These are phyloP conservation scores for Rhodocollybia butyracea DNA, from an alignment of 768 basidiomycete species.

Conservation along the genomic window DNA sequence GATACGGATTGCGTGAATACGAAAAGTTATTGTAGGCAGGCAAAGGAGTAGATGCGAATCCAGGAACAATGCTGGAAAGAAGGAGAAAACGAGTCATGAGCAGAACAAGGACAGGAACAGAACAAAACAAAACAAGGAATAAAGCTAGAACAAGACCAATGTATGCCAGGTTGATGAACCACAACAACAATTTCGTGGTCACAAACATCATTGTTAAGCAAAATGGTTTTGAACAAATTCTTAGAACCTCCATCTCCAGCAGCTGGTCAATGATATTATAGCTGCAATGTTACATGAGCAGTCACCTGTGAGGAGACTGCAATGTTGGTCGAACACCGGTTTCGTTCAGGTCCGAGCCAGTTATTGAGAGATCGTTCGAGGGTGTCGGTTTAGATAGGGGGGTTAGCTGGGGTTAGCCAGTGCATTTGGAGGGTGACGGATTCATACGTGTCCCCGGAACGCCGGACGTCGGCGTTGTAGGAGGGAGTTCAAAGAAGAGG, in stretches of 20 bases:
- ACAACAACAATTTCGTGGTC: constrained; percentile 63
- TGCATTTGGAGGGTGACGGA: constrained; percentile 65
- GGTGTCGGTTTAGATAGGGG: constrained; percentile 65
- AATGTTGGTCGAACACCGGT: no score
- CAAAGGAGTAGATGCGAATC: constrained; percentile 30
- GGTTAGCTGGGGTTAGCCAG: constrained; percentile 78
- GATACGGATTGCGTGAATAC: constrained; percentile 43
- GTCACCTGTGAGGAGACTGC: no score
- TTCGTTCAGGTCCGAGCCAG: constrained; percentile 77
- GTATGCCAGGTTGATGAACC: constrained; percentile 70
- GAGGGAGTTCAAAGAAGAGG: constrained; percentile 1
- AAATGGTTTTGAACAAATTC: constrained; percentile 41
- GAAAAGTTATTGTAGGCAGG: constrained; percentile 18
- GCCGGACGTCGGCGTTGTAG: constrained; percentile 63
- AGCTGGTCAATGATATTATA: no score
- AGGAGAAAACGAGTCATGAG: constrained; percentile 46
- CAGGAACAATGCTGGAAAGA: constrained; percentile 65
- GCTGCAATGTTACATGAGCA: no score
- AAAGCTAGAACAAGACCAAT: no score
- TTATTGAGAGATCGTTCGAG: constrained; percentile 66
- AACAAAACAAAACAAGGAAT: no score
- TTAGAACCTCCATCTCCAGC: no score
- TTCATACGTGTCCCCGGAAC: constrained; percentile 73
- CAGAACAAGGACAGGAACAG: no score
- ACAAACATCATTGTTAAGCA: constrained; percentile 49